Evolutionary conservation across 768 basidiomycete genomes (phyloP), one percentile per base, ranked within the genome.

Genomic region (Trametes cingulata): DNA sequence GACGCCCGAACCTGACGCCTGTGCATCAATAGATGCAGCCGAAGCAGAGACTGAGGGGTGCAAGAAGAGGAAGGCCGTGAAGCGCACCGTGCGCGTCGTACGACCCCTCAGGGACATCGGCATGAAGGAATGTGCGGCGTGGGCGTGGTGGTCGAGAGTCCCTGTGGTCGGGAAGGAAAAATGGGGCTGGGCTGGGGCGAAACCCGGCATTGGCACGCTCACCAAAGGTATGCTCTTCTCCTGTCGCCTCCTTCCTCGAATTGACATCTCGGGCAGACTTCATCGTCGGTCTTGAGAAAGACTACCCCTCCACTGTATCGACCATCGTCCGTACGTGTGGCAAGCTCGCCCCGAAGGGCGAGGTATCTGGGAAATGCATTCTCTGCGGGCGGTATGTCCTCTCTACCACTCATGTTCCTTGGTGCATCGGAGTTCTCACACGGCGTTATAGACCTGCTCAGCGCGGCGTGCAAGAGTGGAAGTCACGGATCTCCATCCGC

Each of bases 241-340:
- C 6, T 33, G 2, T 35, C n/a, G 35, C 19, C 0, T 6, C 47
- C 19, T 3, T 14, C 7, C 1, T 3, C 19, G 0, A 27, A 14
- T 24, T 43, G 17, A 40, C 7, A 22, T 12, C 24, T 54, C 25
- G 10, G 12, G 12, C 56, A 92, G 92, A 87, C 69, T 94, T 93
- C 65, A 90, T 94, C 57, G 73, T 88, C 19, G 87, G 90, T 2
- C 69, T 94, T 27, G 92, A 94, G 72, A 83, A 80, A 51, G 86
- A 93, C 70, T 94, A 88, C 70, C 92, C 92, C 3, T 91, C 91
- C 0, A 94, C 92, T 0, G 92, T 93, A 12, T 92, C 90, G 8
- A 85, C 92, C 0, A 89, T 94, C 50, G 85, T 85, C 22, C 83
- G 88, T 36, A 93, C 92, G 1, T 91, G 89, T 67, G 85, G 80